A percentile compares a stretch with the other conserved stretches of the same genome.
phyloP scores from a whole-genome alignment of 345 rosid genomes.

The Melaleuca quinquenervia region DNA sequence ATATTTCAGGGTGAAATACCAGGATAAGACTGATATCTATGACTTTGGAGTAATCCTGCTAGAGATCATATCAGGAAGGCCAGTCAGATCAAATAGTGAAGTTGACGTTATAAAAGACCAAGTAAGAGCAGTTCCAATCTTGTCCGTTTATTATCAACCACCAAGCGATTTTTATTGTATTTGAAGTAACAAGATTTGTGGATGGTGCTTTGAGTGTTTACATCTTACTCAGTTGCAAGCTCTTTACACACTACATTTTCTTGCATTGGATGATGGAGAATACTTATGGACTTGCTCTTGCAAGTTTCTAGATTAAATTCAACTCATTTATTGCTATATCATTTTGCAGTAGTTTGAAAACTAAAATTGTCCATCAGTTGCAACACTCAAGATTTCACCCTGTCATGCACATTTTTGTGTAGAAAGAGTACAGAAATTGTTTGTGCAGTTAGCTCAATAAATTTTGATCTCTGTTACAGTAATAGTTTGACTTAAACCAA shows the following conservation, averaged over 20 bases:
- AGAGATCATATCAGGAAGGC: conserved; percentile 70
- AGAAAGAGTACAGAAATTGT: background rate
- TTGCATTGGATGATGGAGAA: background rate
- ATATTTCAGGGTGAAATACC: conserved; percentile 25
- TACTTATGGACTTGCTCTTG: background rate
- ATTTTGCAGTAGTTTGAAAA: background rate
- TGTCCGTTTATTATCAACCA: background rate
- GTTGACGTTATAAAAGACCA: conserved; percentile 42
- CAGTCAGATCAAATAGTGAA: conserved; percentile 39
- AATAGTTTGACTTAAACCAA: background rate
- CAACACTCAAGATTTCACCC: background rate
- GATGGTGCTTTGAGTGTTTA: background rate
- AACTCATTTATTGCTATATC: background rate
- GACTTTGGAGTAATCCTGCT: conserved; percentile 83
- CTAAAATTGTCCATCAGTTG: background rate
- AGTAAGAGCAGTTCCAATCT: conserved; percentile 14
- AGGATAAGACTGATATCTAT: conserved; percentile 52
- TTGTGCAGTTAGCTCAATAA: background rate
- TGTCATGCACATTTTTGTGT: background rate
- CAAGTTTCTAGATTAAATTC: background rate
- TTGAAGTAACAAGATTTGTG: background rate
- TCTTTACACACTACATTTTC: background rate
- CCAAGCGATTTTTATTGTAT: background rate
- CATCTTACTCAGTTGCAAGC: background rate
- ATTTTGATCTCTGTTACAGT: background rate